Evolutionary conservation across 139 green algal species (phyloP).

Genomic region (Raphidocelis subcapitata): DNA sequence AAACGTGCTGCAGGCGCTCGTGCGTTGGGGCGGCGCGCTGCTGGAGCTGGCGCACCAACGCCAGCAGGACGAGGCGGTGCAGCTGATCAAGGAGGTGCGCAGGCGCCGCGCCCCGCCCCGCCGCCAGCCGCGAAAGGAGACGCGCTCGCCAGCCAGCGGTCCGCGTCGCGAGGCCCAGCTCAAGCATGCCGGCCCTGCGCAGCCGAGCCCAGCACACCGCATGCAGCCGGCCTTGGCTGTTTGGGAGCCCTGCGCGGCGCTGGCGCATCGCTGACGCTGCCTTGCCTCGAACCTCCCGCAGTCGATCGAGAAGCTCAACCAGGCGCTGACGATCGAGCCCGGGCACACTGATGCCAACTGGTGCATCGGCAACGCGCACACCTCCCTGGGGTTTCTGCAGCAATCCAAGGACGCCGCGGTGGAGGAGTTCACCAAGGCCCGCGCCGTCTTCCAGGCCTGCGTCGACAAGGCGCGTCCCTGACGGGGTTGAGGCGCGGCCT

Average conservation of each 20-base stretch:
- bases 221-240: background rate
- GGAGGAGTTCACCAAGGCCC: slow-evolving; percentile 76
- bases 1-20: slow-evolving; percentile 95
- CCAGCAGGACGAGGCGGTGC: slow-evolving; percentile 79
- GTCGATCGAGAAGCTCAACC: slow-evolving; percentile 82
- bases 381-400: slow-evolving; percentile 63
- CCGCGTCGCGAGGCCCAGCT: background rate
- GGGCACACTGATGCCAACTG: slow-evolving; percentile 86
- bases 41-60: slow-evolving; percentile 97
- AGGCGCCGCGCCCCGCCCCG: background rate
- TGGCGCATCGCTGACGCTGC: background rate
- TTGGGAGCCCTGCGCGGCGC: background rate
- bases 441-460: slow-evolving; percentile 77
- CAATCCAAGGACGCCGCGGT: slow-evolving; percentile 7
- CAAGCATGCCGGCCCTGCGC: background rate
- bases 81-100: slow-evolving; percentile 85
- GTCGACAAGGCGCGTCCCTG: slow-evolving; percentile 40
- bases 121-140: background rate
- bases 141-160: background rate
- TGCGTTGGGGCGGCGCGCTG: slow-evolving; percentile 90
- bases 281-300: slow-evolving; percentile 18
- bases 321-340: slow-evolving; percentile 76
- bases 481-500: background rate
- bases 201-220: background rate
- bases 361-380: slow-evolving; percentile 98